Percentiles rank a stretch among this genome's conserved stretches.
Conservation (phyloP, 441 rosid species). For the Viola pubescens region DNA sequence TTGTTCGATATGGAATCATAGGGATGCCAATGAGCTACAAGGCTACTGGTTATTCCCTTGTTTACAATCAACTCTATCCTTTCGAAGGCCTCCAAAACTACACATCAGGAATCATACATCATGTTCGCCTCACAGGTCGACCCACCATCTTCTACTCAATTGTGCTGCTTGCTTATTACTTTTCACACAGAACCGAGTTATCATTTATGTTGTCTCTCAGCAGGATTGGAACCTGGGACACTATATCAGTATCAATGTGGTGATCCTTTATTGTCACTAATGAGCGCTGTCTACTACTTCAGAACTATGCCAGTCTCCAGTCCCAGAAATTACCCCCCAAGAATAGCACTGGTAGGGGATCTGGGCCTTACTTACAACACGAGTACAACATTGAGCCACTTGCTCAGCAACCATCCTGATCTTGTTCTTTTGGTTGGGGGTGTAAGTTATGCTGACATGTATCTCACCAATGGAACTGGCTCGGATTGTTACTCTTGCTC, state of each 20-base stretch:
- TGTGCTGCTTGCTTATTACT: neutral
- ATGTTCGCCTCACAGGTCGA: conserved; percentile 61
- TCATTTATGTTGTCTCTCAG: conserved; percentile 4
- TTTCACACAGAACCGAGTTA: neutral
- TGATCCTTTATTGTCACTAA: conserved; percentile 37
- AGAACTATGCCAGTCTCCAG: conserved; percentile 42
- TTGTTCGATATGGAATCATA: conserved; percentile 48
- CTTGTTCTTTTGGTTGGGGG: conserved; percentile 45
- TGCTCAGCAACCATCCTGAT: conserved; percentile 45
- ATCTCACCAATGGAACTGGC: conserved; percentile 47
- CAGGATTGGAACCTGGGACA: conserved; percentile 41
- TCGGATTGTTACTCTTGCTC: conserved; percentile 41
- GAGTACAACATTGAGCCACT: conserved; percentile 33
- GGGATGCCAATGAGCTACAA: conserved; percentile 30
- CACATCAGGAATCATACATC: conserved; percentile 75
- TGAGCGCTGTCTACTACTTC: conserved; percentile 36
- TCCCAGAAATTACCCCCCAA: conserved; percentile 31
- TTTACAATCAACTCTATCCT: conserved; percentile 70
- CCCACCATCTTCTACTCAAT: neutral
- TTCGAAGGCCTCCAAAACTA: conserved; percentile 60
- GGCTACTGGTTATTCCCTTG: conserved; percentile 54
- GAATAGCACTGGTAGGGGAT: conserved; percentile 47
- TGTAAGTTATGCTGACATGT: conserved; percentile 40
- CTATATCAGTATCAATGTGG: conserved; percentile 46
- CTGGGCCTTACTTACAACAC: conserved; percentile 51